These are phyloP conservation scores for Penicillium atrosanguineum DNA, from an alignment of 495 filamentous ascomycete genomes.

Conservation along the genomic window DNA sequence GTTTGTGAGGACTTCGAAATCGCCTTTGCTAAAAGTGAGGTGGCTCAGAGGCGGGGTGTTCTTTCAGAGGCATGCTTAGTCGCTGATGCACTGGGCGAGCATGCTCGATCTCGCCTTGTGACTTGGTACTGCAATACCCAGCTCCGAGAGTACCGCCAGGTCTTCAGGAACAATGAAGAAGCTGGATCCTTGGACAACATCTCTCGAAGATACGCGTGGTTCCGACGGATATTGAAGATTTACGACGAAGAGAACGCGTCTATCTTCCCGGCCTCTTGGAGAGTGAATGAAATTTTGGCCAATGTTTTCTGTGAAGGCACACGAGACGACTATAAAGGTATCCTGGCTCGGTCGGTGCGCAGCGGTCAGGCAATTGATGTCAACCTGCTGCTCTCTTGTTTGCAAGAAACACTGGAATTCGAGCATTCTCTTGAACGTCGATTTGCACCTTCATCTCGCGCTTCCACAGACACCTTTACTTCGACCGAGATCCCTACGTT, in stretches of 20 bases:
- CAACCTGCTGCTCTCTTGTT: constrained; percentile 82
- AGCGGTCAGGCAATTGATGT: constrained; percentile 88
- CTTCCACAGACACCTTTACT: constrained; percentile 89
- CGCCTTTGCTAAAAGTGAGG: constrained; percentile 86
- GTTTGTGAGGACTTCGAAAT: constrained; percentile 98
- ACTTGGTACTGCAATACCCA: constrained; percentile 99
- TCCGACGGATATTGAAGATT: constrained; percentile 90
- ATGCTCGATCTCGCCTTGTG: constrained; percentile 75
- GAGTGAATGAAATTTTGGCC: constrained; percentile 85
- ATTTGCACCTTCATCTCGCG: constrained; percentile 73
- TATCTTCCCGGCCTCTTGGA: constrained; percentile 88
- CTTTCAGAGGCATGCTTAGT: constrained; percentile 86
- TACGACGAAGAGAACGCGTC: constrained; percentile 91
- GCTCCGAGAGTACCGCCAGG: constrained; percentile 89
- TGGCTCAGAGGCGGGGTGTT: constrained; percentile 63
- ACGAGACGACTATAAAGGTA: constrained; percentile 90
- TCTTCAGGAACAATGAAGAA: constrained; percentile 95
- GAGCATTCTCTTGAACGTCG: constrained; percentile 86
- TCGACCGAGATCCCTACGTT: constrained; percentile 79
- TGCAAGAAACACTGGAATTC: constrained; percentile 97
- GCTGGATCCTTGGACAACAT: constrained; percentile 98
- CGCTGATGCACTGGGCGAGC: constrained; percentile 92
- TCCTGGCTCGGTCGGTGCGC: constrained; percentile 82
- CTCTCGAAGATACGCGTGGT: constrained; percentile 91
- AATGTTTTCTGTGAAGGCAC: constrained; percentile 94